Evolutionary conservation across 1,284 basidiomycete species (phyloP), one percentile per base, ranked within the genome.

Genomic region (Pisolithus thermaeus): DNA sequence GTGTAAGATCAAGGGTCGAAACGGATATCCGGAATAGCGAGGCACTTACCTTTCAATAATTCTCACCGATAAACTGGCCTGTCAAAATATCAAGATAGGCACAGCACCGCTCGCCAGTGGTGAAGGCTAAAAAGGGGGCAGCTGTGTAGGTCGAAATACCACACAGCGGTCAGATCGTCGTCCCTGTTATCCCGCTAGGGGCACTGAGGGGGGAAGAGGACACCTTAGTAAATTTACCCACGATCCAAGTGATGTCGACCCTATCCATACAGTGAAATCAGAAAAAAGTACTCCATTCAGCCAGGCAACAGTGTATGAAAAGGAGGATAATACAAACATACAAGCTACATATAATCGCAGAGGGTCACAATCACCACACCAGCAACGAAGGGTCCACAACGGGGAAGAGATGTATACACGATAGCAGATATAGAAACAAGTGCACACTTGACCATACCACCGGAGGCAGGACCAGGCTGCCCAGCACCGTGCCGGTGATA

Each of bases 341-440:
- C 18, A 11, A 47, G 46, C 42, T 43, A 43, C 42, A 43, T 16
- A 43, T 43, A 43, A 43, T 43, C 42, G 42, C 42, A 43, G 27
- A 43, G 14, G 27, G n/a, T 43, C 14, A 27, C 23, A n/a, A 23
- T 16, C 27, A n/a, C 9, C 25, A 18, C 11, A 23, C 23, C n/a
- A 36, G 32, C 28, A 32, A 38, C 28, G 18, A 28, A 46, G 28
- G n/a, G 22, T 16, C 23, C 18, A n/a, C 32, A 22, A 36, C 16
- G 28, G 23, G 12, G 28, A 22, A 32, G 28, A 32, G 28, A 20
- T n/a, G 41, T 42, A 23, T 25, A 42, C 23, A 42, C 41, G 32
- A 27, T 23, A 23, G 41, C 20, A 23, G 20, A 43, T 43, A 43
- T 16, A 6, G 42, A 43, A 25, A 43, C 41, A 43, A 28, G 14